Base-by-base conservation (phyloP, 2,329 filamentous ascomycete genomes). In the Paraphaeosphaeria minitans region DNA sequence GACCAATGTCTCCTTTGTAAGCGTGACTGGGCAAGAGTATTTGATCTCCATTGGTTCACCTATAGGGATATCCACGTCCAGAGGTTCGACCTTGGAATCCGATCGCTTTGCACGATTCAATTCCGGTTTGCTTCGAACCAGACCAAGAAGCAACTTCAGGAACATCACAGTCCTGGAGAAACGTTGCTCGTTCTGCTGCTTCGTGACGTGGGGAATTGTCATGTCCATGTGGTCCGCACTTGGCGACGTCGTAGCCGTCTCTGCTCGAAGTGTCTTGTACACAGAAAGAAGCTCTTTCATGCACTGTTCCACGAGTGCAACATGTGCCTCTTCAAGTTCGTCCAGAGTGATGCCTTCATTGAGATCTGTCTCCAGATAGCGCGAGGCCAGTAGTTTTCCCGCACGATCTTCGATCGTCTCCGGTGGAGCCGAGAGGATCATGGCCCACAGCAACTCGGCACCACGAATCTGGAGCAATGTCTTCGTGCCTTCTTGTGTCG, bases 361-460 rank as follows among this genome's bases (percentile, higher is more conserved):
- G 9, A 65, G 62, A 31, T 63, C 63, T 12, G 73, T 58, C 56
- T 87, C 82, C 35, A 95, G 81, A 69, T 95, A 96, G 13, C 92
- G 82, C 24, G 88, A 84, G 24, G 93, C 91, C 3, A 96, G 85
- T 22, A 87, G 87, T 52, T 82, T 82, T 31, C 90, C 92, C 1
- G 91, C 89, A 53, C 82, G 78, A 21, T 84, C 82, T 64, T 91
- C 91, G 49, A 96, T 87, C 0, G 82, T 84, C 39, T 84, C 80
- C 39, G 85, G 80, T 5, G 87, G 86, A 1, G 90, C 87, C 16
- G 85, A 88, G 54, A 96, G 79, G 35, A 94, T 87, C 66, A 97
- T 86, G 24, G 87, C 86, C 93, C 93, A 97, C n/a, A 97, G 80
- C 57, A 93, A 84, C 66, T 95, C 90, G 62, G 81, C 80, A 7